Percentiles rank a stretch among this genome's conserved stretches.
These are phyloP conservation scores for Macrocybe gigantea DNA, from an alignment of 768 basidiomycete genomes.

Conservation along the genomic window DNA sequence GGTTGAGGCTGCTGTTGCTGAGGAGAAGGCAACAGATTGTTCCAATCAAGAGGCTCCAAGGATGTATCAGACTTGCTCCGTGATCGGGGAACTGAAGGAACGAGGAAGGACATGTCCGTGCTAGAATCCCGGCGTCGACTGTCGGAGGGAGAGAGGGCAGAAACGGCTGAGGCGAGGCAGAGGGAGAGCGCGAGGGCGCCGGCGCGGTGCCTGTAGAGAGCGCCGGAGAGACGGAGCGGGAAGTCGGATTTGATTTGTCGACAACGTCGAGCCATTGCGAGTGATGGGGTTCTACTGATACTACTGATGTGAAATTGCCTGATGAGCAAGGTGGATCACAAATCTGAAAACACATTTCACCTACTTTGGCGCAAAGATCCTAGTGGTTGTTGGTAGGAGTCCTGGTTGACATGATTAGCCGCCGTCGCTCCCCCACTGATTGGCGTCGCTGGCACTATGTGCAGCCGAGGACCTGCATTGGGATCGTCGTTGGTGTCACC, in stretches of 20 bases:
- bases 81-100: slow-evolving; percentile 31
- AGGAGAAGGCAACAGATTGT: slow-evolving; percentile 16
- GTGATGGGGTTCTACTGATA: neutral
- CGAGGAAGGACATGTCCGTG: slow-evolving; percentile 17
- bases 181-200: slow-evolving; percentile 19
- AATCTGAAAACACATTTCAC: too few relatives aligned
- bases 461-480: slow-evolving; percentile 54
- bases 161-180: slow-evolving; percentile 12
- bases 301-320: too few relatives aligned
- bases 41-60: slow-evolving; percentile 51
- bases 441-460: slow-evolving; percentile 82
- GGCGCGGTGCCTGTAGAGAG: slow-evolving; percentile 17
- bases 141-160: neutral
- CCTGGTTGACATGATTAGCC: slow-evolving; percentile 27
- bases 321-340: too few relatives aligned
- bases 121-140: neutral
- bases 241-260: slow-evolving; percentile 10
- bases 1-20: slow-evolving; percentile 22
- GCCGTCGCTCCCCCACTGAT: slow-evolving; percentile 52
- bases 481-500: slow-evolving; percentile 37
- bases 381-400: slow-evolving; percentile 47
- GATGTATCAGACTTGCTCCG: slow-evolving; percentile 61
- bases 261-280: slow-evolving; percentile 10
- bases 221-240: slow-evolving; percentile 14
- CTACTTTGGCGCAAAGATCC: slow-evolving; percentile 8